These are phyloP conservation scores for Suhomyces yuchorum DNA, from an alignment of 1,139 yeast species.

Conservation along the genomic window DNA sequence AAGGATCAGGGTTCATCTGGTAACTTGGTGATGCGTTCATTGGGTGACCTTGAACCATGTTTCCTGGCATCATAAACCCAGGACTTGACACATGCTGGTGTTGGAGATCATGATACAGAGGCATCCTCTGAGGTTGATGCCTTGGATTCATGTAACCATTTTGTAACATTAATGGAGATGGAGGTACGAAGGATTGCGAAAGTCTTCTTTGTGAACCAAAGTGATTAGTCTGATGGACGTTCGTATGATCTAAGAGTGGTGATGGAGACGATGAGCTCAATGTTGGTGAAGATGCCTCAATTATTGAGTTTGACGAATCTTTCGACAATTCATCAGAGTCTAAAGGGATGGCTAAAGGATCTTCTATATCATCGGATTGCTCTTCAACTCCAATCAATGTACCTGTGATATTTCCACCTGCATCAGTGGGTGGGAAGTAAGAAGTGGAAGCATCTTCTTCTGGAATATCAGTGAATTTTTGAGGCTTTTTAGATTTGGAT, in stretches of 20 bases:
- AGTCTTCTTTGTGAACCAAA: slow-evolving; percentile 6
- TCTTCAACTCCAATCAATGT: background rate
- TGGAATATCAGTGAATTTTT: slow-evolving; percentile 8
- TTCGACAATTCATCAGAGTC: slow-evolving; percentile 7
- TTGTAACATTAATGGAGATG: slow-evolving; percentile 9
- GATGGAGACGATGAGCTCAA: slow-evolving; percentile 11
- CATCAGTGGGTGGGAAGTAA: background rate
- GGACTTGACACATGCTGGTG: slow-evolving; percentile 4
- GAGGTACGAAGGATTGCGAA: slow-evolving; percentile 9
- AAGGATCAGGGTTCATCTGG: slow-evolving; percentile 18
- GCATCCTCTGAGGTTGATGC: slow-evolving; percentile 3
- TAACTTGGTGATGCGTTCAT: slow-evolving; percentile 5
- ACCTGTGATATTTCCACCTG: background rate
- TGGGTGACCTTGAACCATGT: slow-evolving; percentile 3
- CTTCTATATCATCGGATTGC: slow-evolving; percentile 5
- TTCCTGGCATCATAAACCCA: slow-evolving; percentile 6
- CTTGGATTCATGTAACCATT: slow-evolving; percentile 8
- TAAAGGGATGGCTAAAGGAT: slow-evolving; percentile 6
- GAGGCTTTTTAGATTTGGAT: slow-evolving; percentile 2
- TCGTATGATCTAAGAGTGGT: slow-evolving; percentile 6
- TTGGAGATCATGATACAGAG: slow-evolving; percentile 6
- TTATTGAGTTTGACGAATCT: slow-evolving; percentile 3
- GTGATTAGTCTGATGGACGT: slow-evolving; percentile 5
- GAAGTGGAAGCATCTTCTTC: slow-evolving; percentile 5
- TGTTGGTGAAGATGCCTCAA: slow-evolving; percentile 13